Evolutionary conservation across 441 rosid genomes (phyloP).

Genomic region (Macaranga tanarius): DNA sequence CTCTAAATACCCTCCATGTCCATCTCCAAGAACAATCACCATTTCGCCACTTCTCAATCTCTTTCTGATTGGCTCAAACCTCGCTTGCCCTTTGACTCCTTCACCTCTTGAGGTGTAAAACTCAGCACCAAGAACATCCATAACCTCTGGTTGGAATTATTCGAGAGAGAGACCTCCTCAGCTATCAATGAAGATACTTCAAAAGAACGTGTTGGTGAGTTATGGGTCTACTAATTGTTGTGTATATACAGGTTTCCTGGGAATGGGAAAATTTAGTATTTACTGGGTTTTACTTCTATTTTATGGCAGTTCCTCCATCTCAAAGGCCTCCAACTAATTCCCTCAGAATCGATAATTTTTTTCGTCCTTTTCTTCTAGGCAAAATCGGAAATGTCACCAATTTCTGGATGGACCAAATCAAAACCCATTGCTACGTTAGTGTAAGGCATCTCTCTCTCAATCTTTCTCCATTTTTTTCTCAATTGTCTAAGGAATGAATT

Average conservation of each 20-base stretch:
- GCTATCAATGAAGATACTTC: constrained; percentile 55
- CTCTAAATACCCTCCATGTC: too few relatives aligned
- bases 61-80: constrained; percentile 87
- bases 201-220: constrained; percentile 89
- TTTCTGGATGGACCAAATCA: constrained; percentile 98
- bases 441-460: constrained; percentile 45
- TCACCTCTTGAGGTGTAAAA: constrained; percentile 81
- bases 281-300: constrained; percentile 13
- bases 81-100: constrained; percentile 70
- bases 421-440: constrained; percentile 91
- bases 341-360: constrained; percentile 77
- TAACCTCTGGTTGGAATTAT: constrained; percentile 89
- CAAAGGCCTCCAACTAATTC: constrained; percentile 73
- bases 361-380: constrained; percentile 90
- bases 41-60: constrained; percentile 63
- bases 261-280: constrained; percentile 9
- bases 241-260: not conserved
- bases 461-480: not conserved
- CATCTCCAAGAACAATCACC: too few relatives aligned
- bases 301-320: constrained; percentile 76
- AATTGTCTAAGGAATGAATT: not conserved
- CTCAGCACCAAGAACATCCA: constrained; percentile 93
- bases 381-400: constrained; percentile 71
- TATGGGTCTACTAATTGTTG: not conserved
- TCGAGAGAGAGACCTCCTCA: constrained; percentile 75